A percentile compares a stretch with the other conserved stretches of the same genome.
Evolutionary conservation across 2,329 filamentous ascomycete species (phyloP).

Genomic region (Cytospora mali): DNA sequence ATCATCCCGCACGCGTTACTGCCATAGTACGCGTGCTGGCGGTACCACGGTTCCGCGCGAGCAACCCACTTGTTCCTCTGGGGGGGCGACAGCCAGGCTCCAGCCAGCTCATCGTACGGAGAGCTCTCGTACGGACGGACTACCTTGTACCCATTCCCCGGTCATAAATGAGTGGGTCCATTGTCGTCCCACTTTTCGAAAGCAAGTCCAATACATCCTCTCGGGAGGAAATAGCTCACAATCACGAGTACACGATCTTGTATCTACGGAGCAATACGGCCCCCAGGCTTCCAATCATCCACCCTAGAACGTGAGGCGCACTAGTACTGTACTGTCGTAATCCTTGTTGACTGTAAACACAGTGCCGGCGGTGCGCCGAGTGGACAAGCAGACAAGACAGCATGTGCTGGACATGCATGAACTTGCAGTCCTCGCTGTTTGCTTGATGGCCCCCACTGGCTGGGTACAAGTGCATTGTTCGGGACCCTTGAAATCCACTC

Average conservation of each 20-base stretch:
- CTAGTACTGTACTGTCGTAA: background rate
- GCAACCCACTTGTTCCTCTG: constrained; percentile 14
- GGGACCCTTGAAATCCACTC: constrained; percentile 4
- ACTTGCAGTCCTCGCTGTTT: constrained; percentile 17
- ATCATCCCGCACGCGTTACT: constrained; percentile 16
- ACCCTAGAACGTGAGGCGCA: background rate
- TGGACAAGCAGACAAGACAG: background rate
- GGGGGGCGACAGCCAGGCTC: background rate
- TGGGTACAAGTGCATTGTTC: constrained; percentile 14
- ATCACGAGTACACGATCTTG: background rate
- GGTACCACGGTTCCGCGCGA: constrained; percentile 13
- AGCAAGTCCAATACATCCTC: background rate
- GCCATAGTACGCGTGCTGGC: constrained; percentile 22
- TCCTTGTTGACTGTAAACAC: background rate
- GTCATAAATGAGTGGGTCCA: background rate
- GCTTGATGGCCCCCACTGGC: constrained; percentile 7
- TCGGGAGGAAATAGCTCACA: background rate
- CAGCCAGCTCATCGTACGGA: constrained; percentile 5
- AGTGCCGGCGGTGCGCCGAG: constrained; percentile 14
- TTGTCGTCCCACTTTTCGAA: background rate
- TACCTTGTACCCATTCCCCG: background rate
- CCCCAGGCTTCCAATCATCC: background rate
- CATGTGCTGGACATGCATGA: constrained; percentile 29
- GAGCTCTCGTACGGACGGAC: background rate
- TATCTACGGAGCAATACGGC: background rate